Conservation (phyloP, 2,329 filamentous ascomycete genomes). For the Xenoacremonium recifei region DNA sequence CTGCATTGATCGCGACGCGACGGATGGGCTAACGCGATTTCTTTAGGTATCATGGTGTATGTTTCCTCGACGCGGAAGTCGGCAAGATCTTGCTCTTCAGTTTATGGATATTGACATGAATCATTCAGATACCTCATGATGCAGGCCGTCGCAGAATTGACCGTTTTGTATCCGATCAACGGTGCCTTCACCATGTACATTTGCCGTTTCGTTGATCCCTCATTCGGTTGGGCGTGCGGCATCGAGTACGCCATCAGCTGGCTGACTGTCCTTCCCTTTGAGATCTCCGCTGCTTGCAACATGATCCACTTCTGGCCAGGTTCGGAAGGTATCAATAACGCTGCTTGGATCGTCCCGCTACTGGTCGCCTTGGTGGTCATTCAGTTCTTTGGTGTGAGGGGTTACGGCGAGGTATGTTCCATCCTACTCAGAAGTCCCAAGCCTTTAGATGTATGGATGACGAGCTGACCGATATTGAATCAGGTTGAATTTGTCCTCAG, state of each 20-base stretch:
- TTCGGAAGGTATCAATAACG: conserved; percentile 54
- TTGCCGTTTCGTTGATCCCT: conserved; percentile 86
- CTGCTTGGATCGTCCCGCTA: conserved; percentile 82
- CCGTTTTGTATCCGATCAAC: conserved; percentile 84
- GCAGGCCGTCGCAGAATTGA: conserved; percentile 87
- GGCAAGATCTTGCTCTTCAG: conserved; percentile 49
- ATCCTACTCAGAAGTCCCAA: too few relatives aligned
- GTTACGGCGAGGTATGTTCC: conserved; percentile 80
- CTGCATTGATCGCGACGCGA: too few relatives aligned
- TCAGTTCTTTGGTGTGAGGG: conserved; percentile 84
- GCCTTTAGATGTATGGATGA: too few relatives aligned
- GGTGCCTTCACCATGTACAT: conserved; percentile 92
- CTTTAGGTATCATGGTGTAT: too few relatives aligned
- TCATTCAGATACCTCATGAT: conserved; percentile 61
- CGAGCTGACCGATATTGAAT: conserved; percentile 33
- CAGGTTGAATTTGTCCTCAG: conserved; percentile 83
- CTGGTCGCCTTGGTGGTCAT: conserved; percentile 72
- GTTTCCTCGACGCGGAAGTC: conserved; percentile 1
- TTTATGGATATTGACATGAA: too few relatives aligned
- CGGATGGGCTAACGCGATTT: too few relatives aligned
- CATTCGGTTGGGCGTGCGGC: conserved; percentile 93
- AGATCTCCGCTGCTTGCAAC: conserved; percentile 82
- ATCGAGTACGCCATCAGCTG: conserved; percentile 94
- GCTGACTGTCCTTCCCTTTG: conserved; percentile 79
- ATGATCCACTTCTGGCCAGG: conserved; percentile 79